Evolutionary conservation across 495 filamentous ascomycete species (phyloP).

Genomic region (Ramalina intermedia): DNA sequence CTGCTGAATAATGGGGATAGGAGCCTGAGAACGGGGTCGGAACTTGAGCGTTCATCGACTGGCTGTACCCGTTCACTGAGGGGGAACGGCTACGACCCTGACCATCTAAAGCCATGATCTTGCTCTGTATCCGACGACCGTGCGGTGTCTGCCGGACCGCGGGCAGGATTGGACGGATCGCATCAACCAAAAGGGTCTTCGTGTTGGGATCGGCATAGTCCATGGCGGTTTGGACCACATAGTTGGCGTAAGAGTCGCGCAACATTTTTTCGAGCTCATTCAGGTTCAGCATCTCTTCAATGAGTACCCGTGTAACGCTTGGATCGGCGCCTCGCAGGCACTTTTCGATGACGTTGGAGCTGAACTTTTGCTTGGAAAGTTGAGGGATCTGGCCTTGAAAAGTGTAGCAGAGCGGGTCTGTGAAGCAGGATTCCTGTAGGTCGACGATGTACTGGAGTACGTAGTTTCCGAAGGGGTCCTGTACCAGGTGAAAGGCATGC

Average conservation of each 20-base stretch:
- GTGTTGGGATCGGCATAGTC: slow-evolving; percentile 63
- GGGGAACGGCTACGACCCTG: slow-evolving; percentile 12
- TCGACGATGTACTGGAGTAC: slow-evolving; percentile 98
- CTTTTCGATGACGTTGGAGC: slow-evolving; percentile 97
- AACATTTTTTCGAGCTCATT: slow-evolving; percentile 73
- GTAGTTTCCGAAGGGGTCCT: slow-evolving; percentile 97
- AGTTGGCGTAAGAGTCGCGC: slow-evolving; percentile 87
- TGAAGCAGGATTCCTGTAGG: slow-evolving; percentile 67
- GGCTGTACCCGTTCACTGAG: slow-evolving; percentile 8
- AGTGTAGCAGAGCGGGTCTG: slow-evolving; percentile 62
- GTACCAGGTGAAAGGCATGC: slow-evolving; percentile 68
- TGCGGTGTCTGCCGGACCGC: slow-evolving; percentile 77
- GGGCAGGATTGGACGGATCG: slow-evolving; percentile 69
- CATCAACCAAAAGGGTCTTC: slow-evolving; percentile 61
- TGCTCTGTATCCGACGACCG: slow-evolving; percentile 79
- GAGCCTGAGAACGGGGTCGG: slow-evolving; percentile 2
- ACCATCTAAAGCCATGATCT: slow-evolving; percentile 44
- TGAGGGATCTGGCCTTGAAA: slow-evolving; percentile 60
- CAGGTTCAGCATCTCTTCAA: slow-evolving; percentile 63
- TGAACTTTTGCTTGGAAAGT: slow-evolving; percentile 95
- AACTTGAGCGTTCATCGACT: slow-evolving; percentile 6
- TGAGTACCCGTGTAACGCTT: slow-evolving; percentile 58
- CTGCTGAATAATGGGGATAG: slow-evolving; percentile 6
- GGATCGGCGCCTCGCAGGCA: slow-evolving; percentile 69
- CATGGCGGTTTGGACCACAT: slow-evolving; percentile 92